Evolutionary conservation across 129 eudicot genomes (phyloP), one percentile per base, ranked within the genome.

Genomic region (Flaveria ramosissima): DNA sequence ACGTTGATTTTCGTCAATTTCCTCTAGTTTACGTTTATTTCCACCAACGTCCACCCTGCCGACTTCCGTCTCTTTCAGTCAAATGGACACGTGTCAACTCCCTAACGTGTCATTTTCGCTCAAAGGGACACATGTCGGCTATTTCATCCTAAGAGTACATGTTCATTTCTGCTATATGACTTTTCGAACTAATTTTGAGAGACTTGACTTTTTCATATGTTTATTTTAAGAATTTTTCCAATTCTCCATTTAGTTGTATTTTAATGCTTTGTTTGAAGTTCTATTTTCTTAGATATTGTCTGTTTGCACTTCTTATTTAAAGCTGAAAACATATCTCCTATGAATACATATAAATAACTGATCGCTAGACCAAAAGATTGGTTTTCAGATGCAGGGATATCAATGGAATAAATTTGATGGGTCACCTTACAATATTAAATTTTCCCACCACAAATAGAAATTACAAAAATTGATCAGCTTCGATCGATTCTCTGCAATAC

Each of bases 341-440:
- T 61, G 68, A 72, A 62, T 65, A 36, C 77, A 78, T 51, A 32
- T 50, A 9, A 79, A 72, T 47, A 79, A 72, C 68, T 72, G 68
- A 51, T 53, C 64, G 64, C 14, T 71, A 32, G 81, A 62, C 77
- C 57, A 80, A 81, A 69, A 75, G 72, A 76, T 36, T 60, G 80
- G 53, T 57, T 68, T 65, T 32, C 56, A 47, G 45, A 30, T 73
- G 70, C 72, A 69, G 9, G 76, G 70, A 52, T 43, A 45, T 45
- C 10, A 45, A 45, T 50, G 70, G 81, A 64, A 73, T 53, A 47
- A 56, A 78, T 60, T 68, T 63, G 85, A 70, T 70, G 82, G 82
- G 68, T 81, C 82, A 62, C 84, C 77, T 80, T 81, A 80, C 79
- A 80, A 73, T 66, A 80, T 80, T 80, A 80, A 84, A 80, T 80